Evolutionary conservation across 2,329 filamentous ascomycete genomes (phyloP), one percentile per base, ranked within the genome.

Genomic region (Ophiostoma sp.): DNA sequence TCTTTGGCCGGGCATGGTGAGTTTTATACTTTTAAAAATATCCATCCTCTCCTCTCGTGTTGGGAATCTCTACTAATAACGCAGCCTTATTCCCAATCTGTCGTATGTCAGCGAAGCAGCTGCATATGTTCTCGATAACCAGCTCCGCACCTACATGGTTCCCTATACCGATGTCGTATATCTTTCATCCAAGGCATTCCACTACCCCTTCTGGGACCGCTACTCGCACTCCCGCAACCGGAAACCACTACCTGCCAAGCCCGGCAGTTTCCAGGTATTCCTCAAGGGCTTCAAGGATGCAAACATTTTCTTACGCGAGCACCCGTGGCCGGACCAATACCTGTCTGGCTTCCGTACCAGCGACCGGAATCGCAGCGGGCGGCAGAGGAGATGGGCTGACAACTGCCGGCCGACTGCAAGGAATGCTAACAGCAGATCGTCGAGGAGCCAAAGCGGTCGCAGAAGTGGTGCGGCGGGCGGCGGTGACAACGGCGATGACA

Each of bases 31-130:
- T 23, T n/a, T 31, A 31, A 31, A 31, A 3, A 31, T 48, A 20
- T 3, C 20, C 2, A 48, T 10, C 36, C 36, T 1, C 36, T 39
- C 36, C 27, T 31, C 27, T 31, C 27, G 27, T 39, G 36, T 39
- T 10, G 13, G 10, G 36, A 1, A 10, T 11, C 8, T 48, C 15
- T 48, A 11, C 52, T 54, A 54, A 54, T 20, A 54, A 5, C 52
- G 1, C 52, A 54, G 93, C 77, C 87, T 99, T 69, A 99, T 99
- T 78, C 95, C 95, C 70, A 99, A 99, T 77, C 84, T 99, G 67
- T 97, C 94, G 69, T 99, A 99, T 78, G 93, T 99, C 75, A 98
- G 94, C 76, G 95, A 99, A 83, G 95, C 95, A 23, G 95, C 95
- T 23, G 95, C 95, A 48, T 99, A 97, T 79, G 93, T 97, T 6